These are phyloP conservation scores for Wickerhamiella vanderwaltii DNA, from an alignment of 805 yeast genomes.

Conservation along the genomic window DNA sequence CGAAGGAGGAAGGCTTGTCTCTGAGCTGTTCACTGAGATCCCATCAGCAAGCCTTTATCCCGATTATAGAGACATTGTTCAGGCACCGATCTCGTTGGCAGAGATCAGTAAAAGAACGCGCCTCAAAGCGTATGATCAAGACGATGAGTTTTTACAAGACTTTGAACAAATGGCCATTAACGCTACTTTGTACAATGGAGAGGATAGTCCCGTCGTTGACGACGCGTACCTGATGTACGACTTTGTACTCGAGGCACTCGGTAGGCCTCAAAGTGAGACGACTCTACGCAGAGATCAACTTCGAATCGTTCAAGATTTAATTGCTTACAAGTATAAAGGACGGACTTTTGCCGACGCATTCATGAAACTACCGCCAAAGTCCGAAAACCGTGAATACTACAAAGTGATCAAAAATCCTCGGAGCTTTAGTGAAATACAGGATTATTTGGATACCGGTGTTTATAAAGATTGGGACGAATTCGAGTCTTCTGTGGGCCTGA, in stretches of 20 bases:
- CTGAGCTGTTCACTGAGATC: slow-evolving; percentile 49
- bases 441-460: slow-evolving; percentile 40
- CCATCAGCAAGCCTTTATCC: slow-evolving; percentile 70
- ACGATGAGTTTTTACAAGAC: slow-evolving; percentile 41
- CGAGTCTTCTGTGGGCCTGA: slow-evolving; percentile 43
- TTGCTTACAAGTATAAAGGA: slow-evolving; percentile 26
- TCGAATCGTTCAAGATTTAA: slow-evolving; percentile 19
- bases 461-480: slow-evolving; percentile 48
- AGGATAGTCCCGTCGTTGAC: slow-evolving; percentile 48
- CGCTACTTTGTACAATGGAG: slow-evolving; percentile 62
- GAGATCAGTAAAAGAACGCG: slow-evolving; percentile 46
- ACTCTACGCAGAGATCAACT: slow-evolving; percentile 20
- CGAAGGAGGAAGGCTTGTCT: slow-evolving; percentile 21
- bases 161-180: slow-evolving; percentile 56
- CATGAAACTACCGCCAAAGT: slow-evolving; percentile 56
- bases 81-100: slow-evolving; percentile 53
- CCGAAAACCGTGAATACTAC: slow-evolving; percentile 71
- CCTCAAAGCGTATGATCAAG: slow-evolving; percentile 27
- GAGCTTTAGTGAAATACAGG: slow-evolving; percentile 49
- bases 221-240: slow-evolving; percentile 48
- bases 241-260: slow-evolving; percentile 41
- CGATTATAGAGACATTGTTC: slow-evolving; percentile 59
- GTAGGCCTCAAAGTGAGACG: slow-evolving; percentile 24
- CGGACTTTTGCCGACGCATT: slow-evolving; percentile 55
- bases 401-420: slow-evolving; percentile 61